Conservation (phyloP, 108 stramenopile species). For the Aurantiochytrium sp. region DNA sequence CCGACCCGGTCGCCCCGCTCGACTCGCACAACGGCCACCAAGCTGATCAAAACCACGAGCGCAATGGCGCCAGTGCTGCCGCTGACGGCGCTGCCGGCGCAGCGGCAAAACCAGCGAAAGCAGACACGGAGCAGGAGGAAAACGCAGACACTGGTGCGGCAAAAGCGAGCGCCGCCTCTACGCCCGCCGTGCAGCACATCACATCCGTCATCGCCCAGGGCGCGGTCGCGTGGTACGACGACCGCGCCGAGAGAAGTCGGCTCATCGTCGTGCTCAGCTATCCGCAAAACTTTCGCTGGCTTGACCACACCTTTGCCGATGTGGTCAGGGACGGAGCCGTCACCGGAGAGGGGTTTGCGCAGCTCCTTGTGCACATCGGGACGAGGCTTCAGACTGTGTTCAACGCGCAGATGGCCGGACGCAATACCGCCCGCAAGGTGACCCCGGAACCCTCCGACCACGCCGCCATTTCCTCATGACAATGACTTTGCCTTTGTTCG, state of each 20-base stretch:
- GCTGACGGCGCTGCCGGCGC: no score
- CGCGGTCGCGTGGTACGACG: neutral
- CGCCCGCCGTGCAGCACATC: conserved; percentile 16
- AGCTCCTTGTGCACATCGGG: neutral
- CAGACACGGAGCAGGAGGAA: no score
- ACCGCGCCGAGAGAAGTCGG: neutral
- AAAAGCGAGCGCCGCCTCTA: no score
- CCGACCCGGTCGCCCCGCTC: no score
- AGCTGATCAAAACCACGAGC: no score
- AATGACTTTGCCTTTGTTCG: no score
- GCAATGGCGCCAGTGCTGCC: no score
- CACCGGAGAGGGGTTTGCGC: neutral
- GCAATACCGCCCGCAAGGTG: no score
- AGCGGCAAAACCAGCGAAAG: no score
- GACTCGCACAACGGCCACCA: no score
- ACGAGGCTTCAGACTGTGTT: neutral
- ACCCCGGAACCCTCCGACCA: neutral
- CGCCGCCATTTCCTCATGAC: no score
- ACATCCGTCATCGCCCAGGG: conserved; percentile 21
- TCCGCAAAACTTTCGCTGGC: conserved; percentile 21
- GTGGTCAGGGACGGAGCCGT: neutral
- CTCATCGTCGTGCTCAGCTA: neutral
- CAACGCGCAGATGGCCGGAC: neutral
- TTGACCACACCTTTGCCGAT: neutral
- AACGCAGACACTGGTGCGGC: no score